A percentile compares a stretch with the other conserved stretches of the same genome.
Conservation (phyloP, 208 protist species). For the Leishmania amazonensis region DNA sequence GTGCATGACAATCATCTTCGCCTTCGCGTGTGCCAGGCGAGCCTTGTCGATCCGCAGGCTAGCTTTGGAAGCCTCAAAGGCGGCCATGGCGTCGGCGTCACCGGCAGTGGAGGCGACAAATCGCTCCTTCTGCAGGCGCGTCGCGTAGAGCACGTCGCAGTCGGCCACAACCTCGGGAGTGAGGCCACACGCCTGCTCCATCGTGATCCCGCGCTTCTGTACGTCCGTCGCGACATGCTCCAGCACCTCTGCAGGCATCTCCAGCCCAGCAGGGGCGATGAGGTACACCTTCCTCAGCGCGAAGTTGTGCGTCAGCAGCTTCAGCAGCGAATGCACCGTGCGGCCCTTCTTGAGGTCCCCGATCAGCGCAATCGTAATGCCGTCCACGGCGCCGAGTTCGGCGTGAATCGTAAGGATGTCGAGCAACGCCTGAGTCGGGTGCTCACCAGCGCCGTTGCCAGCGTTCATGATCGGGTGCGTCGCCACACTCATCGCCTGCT, state of each 20-base stretch:
- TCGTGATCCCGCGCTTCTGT: conserved; percentile 39
- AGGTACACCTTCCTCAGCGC: conserved; percentile 85
- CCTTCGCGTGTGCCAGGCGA: conserved; percentile 69
- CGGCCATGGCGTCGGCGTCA: conserved; percentile 58
- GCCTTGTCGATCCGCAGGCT: conserved; percentile 74
- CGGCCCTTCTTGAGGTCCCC: conserved; percentile 98
- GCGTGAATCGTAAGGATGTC: conserved; percentile 97
- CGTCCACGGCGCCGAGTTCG: conserved; percentile 92
- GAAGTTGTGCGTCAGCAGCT: conserved; percentile 91
- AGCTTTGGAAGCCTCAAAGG: conserved; percentile 89
- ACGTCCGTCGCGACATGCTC: conserved; percentile 52
- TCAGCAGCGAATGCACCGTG: conserved; percentile 96
- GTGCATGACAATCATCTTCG: conserved; percentile 97
- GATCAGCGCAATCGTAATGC: conserved; percentile 94
- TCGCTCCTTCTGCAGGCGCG: conserved; percentile 97
- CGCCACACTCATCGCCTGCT: conserved; percentile 57
- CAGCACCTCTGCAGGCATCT: conserved; percentile 91
- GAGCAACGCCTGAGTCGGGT: conserved; percentile 98
- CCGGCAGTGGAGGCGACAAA: conserved; percentile 65
- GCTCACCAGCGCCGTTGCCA: conserved; percentile 97
- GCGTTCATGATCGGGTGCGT: conserved; percentile 95
- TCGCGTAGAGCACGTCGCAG: conserved; percentile 97
- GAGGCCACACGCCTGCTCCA: conserved; percentile 34
- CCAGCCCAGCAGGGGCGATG: conserved; percentile 86
- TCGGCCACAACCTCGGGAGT: conserved; percentile 66